phyloP scores from a whole-genome alignment of 768 basidiomycete species.

The Coprinopsis sp. region DNA sequence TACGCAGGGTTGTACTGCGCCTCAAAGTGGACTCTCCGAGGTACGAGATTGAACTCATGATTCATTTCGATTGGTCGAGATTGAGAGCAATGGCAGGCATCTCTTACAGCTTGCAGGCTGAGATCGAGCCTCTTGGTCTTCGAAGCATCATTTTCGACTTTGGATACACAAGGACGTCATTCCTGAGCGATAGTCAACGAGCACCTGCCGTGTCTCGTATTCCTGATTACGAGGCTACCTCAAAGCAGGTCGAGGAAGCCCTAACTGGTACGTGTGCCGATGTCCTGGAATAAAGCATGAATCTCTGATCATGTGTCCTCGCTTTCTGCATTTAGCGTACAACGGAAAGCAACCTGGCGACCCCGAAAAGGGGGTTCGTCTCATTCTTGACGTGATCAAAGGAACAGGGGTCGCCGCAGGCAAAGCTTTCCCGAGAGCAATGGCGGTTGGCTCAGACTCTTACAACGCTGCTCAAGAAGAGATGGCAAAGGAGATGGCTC shows the following conservation, averaged over 20 bases:
- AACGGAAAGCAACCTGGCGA: slow-evolving; percentile 35
- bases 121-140: slow-evolving; percentile 35
- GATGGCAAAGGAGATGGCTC: slow-evolving; percentile 10
- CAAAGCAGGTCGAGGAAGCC: slow-evolving; percentile 18
- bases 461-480: slow-evolving; percentile 19
- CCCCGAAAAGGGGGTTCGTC: slow-evolving; percentile 29
- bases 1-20: slow-evolving; percentile 33
- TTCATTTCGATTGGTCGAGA: background rate
- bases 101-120: slow-evolving; percentile 27
- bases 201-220: slow-evolving; percentile 26
- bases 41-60: slow-evolving; percentile 9
- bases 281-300: background rate
- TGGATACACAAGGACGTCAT: slow-evolving; percentile 35
- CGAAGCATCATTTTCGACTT: slow-evolving; percentile 34
- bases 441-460: slow-evolving; percentile 29
- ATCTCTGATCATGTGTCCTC: background rate
- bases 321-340: too few relatives aligned
- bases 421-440: slow-evolving; percentile 22
- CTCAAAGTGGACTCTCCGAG: slow-evolving; percentile 37
- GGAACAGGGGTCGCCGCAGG: slow-evolving; percentile 27
- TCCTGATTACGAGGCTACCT: slow-evolving; percentile 26
- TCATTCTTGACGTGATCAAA: slow-evolving; percentile 29
- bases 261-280: slow-evolving; percentile 20
- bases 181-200: slow-evolving; percentile 26
- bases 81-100: slow-evolving; percentile 18